Evolutionary conservation across 78 protist species (phyloP), one percentile per base, ranked within the genome.

Genomic region (Dictyostelium brefeldianum): DNA sequence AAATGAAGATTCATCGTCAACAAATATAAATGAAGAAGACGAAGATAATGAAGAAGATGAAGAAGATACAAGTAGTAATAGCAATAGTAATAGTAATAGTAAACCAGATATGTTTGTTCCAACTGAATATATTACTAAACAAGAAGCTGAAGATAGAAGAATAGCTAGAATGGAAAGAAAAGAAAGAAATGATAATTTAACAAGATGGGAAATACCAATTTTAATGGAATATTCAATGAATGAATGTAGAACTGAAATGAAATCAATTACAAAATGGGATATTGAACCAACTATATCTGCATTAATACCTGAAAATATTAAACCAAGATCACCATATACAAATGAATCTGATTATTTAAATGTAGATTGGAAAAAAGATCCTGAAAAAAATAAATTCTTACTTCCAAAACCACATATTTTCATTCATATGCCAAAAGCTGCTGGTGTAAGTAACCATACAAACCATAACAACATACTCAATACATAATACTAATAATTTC

Each of bases 391-490:
- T 18, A 67, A 80, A 51, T 54, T 71, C 53, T 46, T 83, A 9
- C n/a, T 83, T 59, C 90, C 90, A 22, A 67, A 71, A 36, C 92
- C 92, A 25, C 47, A 74, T 48, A 57, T 84, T 12, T 84, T 84
- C 54, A 36, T 84, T 18, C 92, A 84, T 56, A 65, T 74, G 47
- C 83, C 92, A 53, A 84, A 84, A 29, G 75, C 92, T 1, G 92
- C 67, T 27, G 92, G 92, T 14, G 51, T 36, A 36, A 36, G 43
- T n/a, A n/a, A n/a, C n/a, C n/a, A n/a, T n/a, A n/a, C n/a, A n/a
- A n/a, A n/a, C n/a, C n/a, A n/a, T n/a, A n/a, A n/a, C n/a, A n/a
- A n/a, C n/a, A n/a, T n/a, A n/a, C n/a, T n/a, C n/a, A n/a, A n/a
- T n/a, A n/a, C n/a, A n/a, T n/a, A n/a, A n/a, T n/a, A n/a, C n/a